Conservation (phyloP, 192 early-diverging fungal species). For the Backusella mclennaniae region DNA sequence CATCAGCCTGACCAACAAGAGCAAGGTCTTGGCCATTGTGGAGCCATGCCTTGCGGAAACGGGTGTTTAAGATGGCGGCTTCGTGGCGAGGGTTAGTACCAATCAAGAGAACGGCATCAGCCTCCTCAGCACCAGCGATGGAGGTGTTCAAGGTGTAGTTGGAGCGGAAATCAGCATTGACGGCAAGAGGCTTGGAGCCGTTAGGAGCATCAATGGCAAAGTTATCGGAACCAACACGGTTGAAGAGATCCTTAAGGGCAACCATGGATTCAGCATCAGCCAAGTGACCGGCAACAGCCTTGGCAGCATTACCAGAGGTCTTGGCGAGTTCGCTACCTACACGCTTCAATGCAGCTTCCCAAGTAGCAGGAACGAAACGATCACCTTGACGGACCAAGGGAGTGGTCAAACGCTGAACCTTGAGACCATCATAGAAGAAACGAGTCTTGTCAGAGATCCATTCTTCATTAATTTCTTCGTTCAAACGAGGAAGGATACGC, state of each 20-base stretch:
- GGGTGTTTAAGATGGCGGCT: constrained; percentile 93
- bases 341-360: constrained; percentile 79
- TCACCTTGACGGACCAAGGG: constrained; percentile 85
- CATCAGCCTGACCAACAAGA: constrained; percentile 71
- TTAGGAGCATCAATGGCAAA: constrained; percentile 70
- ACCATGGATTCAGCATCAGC: constrained; percentile 94
- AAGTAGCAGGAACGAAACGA: constrained; percentile 79
- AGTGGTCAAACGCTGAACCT: constrained; percentile 91
- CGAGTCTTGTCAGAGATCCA: constrained; percentile 99
- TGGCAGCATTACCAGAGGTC: constrained; percentile 62
- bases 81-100: constrained; percentile 97
- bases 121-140: constrained; percentile 88
- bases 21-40: constrained; percentile 78
- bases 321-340: constrained; percentile 66
- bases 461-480: constrained; percentile 99
- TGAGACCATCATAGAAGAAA: constrained; percentile 93
- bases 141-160: constrained; percentile 87
- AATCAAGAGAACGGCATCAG: constrained; percentile 87
- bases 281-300: constrained; percentile 87
- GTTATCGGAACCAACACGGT: constrained; percentile 83
- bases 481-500: constrained; percentile 92
- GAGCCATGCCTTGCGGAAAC: constrained; percentile 92
- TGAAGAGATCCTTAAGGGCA: constrained; percentile 94
- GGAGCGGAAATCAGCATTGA: constrained; percentile 79
- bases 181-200: constrained; percentile 45